Evolutionary conservation across 768 basidiomycete genomes (phyloP), one percentile per base, ranked within the genome.

Genomic region (Auricularia sp.): DNA sequence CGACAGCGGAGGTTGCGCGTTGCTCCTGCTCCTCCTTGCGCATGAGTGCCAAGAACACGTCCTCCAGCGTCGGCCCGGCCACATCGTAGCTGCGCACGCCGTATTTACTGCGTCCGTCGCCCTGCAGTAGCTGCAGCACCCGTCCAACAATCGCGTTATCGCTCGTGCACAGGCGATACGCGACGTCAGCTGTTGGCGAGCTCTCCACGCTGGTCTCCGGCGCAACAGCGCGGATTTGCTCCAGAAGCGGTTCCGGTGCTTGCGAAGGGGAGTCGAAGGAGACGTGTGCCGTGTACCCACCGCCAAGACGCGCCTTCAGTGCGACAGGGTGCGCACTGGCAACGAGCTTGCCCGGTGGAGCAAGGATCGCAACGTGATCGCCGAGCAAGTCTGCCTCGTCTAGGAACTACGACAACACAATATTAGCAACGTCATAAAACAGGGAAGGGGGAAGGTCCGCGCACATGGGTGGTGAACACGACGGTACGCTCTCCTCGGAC

Each of bases 351-450:
- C 90, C 90, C 1, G 90, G 90, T 0, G 87, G 83, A 14, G 86
- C 85, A 3, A 92, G 77, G 62, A 91, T 85, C 0, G 86, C 87
- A 62, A 92, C 88, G 23, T 84, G 78, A 68, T 92, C 90, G 0
- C 84, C 90, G 14, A 92, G 77, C 3, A 91, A 76, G 69, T 91
- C 90, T 0, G 90, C 90, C 72, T 91, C 88, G 64, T 91, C 89
- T 1, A 90, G 78, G 74, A 89, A 88, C 84, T 86, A 67, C 36
- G 62, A 61, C 54, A 43, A 29, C 29, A 29, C 29, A 3, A 62
- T 23, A 53, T 16, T 11, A 62, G 43, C 34, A 68, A 65, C 29
- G 63, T 23, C 64, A 61, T 6, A 56, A 39, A 8, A 42, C 18
- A 53, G 21, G 5, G 36, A 34, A 10, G 53, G 23, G 29, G 29